Evolutionary conservation across 2,329 filamentous ascomycete species (phyloP).

Genomic region (Harringtonia lauricola): DNA sequence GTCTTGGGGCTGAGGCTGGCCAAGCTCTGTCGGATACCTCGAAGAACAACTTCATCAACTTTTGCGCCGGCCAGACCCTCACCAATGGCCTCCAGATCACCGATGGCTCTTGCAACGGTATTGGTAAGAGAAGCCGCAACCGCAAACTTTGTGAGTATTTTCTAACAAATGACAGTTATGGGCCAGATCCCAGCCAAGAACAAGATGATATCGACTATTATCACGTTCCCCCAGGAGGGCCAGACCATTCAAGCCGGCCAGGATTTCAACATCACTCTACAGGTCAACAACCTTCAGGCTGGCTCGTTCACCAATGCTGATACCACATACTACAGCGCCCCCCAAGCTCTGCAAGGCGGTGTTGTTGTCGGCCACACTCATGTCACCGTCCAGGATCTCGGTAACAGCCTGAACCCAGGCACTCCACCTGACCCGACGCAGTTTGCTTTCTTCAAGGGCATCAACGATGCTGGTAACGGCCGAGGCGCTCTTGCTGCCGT

Average conservation of each 20-base stretch:
- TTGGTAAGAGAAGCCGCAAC: conserved; percentile 29
- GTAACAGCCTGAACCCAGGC: conserved; percentile 34
- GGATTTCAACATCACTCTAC: conserved; percentile 41
- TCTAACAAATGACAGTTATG: conserved; percentile 27
- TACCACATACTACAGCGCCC: conserved; percentile 47
- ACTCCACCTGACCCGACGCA: conserved; percentile 36
- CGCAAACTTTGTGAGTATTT: not conserved
- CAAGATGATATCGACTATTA: conserved; percentile 45
- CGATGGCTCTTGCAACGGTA: conserved; percentile 51
- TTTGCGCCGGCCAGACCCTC: conserved; percentile 40
- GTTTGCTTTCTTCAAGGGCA: conserved; percentile 32
- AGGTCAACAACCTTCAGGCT: conserved; percentile 39
- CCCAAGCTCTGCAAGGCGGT: conserved; percentile 38
- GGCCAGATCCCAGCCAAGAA: conserved; percentile 42
- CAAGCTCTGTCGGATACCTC: conserved; percentile 18
- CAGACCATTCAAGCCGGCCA: conserved; percentile 33
- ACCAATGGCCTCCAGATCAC: conserved; percentile 51
- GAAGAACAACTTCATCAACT: conserved; percentile 51
- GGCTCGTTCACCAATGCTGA: conserved; percentile 50
- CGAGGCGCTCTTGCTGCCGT: conserved; percentile 22
- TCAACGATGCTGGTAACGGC: conserved; percentile 27
- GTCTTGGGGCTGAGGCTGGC: conserved; percentile 18
- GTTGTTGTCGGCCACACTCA: conserved; percentile 49
- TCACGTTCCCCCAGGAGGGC: conserved; percentile 39
- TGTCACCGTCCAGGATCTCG: conserved; percentile 45